phyloP scores from a whole-genome alignment of 257 asterid species.

The Gentiana macrophylla region DNA sequence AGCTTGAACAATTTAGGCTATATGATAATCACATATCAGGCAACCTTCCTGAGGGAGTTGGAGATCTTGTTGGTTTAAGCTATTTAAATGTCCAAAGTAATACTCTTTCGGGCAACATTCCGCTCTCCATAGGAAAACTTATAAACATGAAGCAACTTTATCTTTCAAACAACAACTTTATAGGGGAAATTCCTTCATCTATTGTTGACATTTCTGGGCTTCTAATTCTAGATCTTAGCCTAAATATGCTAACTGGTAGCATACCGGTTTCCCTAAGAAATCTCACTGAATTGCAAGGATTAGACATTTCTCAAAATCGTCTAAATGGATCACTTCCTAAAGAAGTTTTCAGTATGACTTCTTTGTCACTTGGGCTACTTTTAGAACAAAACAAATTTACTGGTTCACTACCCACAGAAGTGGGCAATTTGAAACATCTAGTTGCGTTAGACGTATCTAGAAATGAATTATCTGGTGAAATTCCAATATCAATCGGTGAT shows the following conservation, averaged over 20 bases:
- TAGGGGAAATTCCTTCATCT: conserved; percentile 29
- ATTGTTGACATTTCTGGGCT: conserved; percentile 28
- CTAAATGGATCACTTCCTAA: conserved; percentile 29
- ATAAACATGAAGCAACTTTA: conserved; percentile 21
- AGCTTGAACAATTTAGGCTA: too few relatives aligned
- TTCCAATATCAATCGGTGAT: conserved; percentile 25
- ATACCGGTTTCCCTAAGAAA: conserved; percentile 33
- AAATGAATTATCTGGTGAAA: conserved; percentile 33
- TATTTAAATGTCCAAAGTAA: conserved; percentile 18
- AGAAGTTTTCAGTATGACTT: conserved; percentile 23
- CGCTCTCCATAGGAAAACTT: conserved; percentile 35
- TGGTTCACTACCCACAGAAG: conserved; percentile 27
- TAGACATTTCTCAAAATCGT: conserved; percentile 26
- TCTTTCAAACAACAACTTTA: conserved; percentile 26
- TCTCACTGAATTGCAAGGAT: conserved; percentile 15
- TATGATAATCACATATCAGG: too few relatives aligned
- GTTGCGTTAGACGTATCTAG: conserved; percentile 26
- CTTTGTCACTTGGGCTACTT: conserved; percentile 19
- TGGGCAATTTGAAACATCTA: conserved; percentile 34
- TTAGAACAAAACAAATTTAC: conserved; percentile 28
- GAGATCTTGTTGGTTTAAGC: conserved; percentile 25
- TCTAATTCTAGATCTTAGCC: conserved; percentile 17
- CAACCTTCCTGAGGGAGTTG: conserved; percentile 20
- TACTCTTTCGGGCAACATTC: conserved; percentile 29
- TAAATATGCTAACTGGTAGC: conserved; percentile 32